Percentiles rank a stretch among this genome's conserved stretches.
Conservation (phyloP, 176 grass and related monocot species). For the Bromus sterilis region DNA sequence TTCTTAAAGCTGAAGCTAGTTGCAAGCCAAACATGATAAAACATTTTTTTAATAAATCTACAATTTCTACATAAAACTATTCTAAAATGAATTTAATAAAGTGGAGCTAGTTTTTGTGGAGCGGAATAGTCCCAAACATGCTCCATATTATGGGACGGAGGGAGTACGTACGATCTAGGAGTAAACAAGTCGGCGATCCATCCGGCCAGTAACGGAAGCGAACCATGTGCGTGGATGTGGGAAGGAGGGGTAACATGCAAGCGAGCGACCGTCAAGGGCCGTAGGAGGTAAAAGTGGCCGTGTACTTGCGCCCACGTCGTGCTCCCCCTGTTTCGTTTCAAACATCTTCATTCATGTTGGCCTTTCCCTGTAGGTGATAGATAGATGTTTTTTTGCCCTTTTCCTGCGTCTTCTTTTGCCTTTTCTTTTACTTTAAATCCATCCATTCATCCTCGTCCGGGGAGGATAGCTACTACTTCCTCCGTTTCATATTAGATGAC, state of each 20-base stretch:
- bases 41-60: too few relatives aligned
- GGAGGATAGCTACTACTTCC: too few relatives aligned
- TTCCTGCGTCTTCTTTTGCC: neutral
- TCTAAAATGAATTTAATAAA: too few relatives aligned
- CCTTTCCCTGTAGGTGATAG: neutral
- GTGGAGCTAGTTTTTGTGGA: too few relatives aligned
- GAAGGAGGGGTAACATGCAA: conserved; percentile 19
- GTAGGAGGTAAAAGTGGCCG: neutral
- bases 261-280: neutral
- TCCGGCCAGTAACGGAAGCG: neutral
- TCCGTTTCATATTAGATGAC: too few relatives aligned
- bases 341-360: neutral
- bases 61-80: too few relatives aligned
- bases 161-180: neutral
- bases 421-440: neutral
- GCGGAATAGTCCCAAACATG: too few relatives aligned
- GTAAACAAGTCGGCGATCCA: neutral
- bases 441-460: too few relatives aligned
- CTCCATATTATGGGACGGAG: too few relatives aligned
- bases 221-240: neutral
- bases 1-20: too few relatives aligned
- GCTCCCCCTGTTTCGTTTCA: neutral
- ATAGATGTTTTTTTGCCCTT: neutral
- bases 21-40: too few relatives aligned
- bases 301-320: conserved; percentile 28